Base-by-base conservation (phyloP, 2,329 filamentous ascomycete species). In the Acephala macrosclerotiorum region DNA sequence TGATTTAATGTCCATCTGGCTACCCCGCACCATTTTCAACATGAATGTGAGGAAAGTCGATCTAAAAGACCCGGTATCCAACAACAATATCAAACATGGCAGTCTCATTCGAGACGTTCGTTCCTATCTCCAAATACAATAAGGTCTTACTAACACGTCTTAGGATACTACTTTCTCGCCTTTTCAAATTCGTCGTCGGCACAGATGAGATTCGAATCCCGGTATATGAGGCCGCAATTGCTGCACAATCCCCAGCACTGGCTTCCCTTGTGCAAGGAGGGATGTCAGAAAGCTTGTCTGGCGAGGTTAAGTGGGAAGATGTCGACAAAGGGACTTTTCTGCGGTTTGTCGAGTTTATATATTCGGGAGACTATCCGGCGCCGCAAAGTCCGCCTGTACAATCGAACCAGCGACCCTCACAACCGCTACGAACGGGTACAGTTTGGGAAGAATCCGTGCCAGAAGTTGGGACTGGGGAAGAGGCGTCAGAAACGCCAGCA, bases 241-340 rank as follows among this genome's bases (percentile, higher is more conserved):
- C 68, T 53, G 68, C 65, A 56, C 67, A 69, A 45, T 71, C 68
- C 14, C 58, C 68, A 51, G 64, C 65, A 59, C 68, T 71, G 45
- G 42, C 70, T 66, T 38, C 33, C 38, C 66, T 72, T 60, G 69
- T 70, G 36, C 68, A 70, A 40, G 63, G 70, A 47, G 35, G 56
- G 53, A 70, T 70, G 66, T 49, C 16, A 61, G 68, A 71, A 66
- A 66, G 66, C 26, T 66, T 51, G 57, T 62, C 60, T 35, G 58
- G 68, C 49, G 68, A 65, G 36, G 65, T 60, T 62, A 66, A 20
- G 18, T 65, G 69, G 51, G 45, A 70, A 40, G 68, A 72, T 64
- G 40, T 72, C 9, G n/a, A 66, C 29, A 61, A 70, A 66, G 68
- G 67, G 49, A 70, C 67, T 26, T 72, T 72, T 57, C 56, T 63